Percentiles rank a stretch among this genome's conserved stretches.
These are phyloP conservation scores for Chytriomyces confervae DNA, from an alignment of 192 early-diverging fungal species.

Conservation along the genomic window DNA sequence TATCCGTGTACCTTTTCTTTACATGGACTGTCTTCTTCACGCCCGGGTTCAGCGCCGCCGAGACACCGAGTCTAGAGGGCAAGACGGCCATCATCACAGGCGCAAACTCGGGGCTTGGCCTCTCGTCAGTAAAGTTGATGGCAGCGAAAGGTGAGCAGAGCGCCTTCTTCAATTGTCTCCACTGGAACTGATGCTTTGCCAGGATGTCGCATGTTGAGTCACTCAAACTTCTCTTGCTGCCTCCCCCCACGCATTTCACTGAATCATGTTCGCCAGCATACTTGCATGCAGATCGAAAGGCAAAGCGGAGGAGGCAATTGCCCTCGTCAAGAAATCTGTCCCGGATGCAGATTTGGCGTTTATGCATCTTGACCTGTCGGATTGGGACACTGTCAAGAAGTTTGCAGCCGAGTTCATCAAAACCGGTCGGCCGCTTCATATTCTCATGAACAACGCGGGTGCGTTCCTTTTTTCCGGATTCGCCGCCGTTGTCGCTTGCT, in stretches of 20 bases:
- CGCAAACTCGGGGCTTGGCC: slow-evolving; percentile 42
- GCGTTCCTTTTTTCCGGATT: slow-evolving; percentile 1
- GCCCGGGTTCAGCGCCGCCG: slow-evolving; percentile 8
- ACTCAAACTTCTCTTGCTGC: too few relatives aligned
- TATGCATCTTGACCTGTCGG: slow-evolving; percentile 40
- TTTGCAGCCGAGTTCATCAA: slow-evolving; percentile 16
- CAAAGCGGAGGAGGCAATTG: slow-evolving; percentile 35
- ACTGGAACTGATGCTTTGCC: neutral
- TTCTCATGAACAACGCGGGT: slow-evolving; percentile 40
- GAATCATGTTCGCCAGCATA: slow-evolving; percentile 7
- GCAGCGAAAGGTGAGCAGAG: slow-evolving; percentile 34
- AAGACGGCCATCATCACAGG: slow-evolving; percentile 47
- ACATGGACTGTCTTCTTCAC: neutral
- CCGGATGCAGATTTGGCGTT: slow-evolving; percentile 42
- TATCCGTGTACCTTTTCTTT: too few relatives aligned
- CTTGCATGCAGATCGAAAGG: slow-evolving; percentile 35
- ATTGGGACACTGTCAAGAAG: slow-evolving; percentile 35
- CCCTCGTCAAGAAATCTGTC: slow-evolving; percentile 31
- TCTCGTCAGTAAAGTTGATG: slow-evolving; percentile 32
- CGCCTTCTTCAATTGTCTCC: slow-evolving; percentile 8
- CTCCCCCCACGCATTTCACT: too few relatives aligned
- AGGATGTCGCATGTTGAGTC: too few relatives aligned
- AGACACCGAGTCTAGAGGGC: slow-evolving; percentile 26
- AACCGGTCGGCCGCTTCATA: slow-evolving; percentile 14
- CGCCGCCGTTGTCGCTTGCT: neutral